Base-by-base conservation (phyloP, 495 filamentous ascomycete species). In the Penicillium soppii region DNA sequence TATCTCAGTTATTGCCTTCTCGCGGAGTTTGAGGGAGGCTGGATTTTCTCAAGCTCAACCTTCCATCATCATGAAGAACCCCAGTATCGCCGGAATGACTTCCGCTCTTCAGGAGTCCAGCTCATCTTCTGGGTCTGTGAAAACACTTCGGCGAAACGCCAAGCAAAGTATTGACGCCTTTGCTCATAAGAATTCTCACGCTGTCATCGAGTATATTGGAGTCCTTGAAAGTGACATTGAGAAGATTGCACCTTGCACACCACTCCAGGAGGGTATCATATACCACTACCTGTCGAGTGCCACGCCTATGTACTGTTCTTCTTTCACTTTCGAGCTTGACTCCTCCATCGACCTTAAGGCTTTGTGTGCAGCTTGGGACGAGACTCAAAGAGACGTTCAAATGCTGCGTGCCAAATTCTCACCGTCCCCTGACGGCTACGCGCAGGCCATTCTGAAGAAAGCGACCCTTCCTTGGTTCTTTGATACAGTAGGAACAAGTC, bases 251-350 rank as follows among this genome's bases (percentile, higher is more conserved):
- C 90, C 88, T 8, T 92, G 89, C 56, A 90, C 90, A 0, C 77
- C 89, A 0, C 69, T 94, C 2, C 90, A 95, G 57, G 80, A 90
- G 57, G 90, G 88, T 9, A 90, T 95, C 70, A 83, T 94, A 38
- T 81, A 84, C 16, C 76, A 82, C 37, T 85, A 85, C n/a, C 65
- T 82, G 5, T 69, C 76, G 3, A 77, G 74, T 25, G 71, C 76
- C 4, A 55, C 70, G 22, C 66, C 72, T 4, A 65, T 86, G 2
- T 95, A 95, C 51, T 91, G 89, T 68, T 87, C 85, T 43, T 70
- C 76, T 0, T 92, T 95, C 53, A 64, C 59, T 0, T 83, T 91
- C 35, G 53, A 71, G 13, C 58, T 95, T 0, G 40, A 65, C 2
- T 15, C 63, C 0, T 52, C 46, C 0, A 61, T 81, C 2, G 71